Evolutionary conservation across 2,329 filamentous ascomycete genomes (phyloP).

Genomic region (Trichoderma sp.): DNA sequence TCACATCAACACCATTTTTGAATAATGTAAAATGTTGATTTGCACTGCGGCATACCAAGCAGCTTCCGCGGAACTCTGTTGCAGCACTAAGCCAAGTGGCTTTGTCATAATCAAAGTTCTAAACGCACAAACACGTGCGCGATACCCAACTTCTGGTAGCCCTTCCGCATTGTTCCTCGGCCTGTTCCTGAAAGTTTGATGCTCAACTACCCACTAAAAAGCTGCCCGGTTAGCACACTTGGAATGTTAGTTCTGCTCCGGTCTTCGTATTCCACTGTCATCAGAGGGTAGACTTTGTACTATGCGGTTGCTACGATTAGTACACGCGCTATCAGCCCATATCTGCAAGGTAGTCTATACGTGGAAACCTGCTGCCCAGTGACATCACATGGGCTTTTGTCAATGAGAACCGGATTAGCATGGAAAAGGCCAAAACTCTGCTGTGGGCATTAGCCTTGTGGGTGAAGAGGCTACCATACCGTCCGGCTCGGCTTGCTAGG

Average conservation of each 20-base stretch:
- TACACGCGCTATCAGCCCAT: neutral
- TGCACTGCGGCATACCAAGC: neutral
- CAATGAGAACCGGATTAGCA: neutral
- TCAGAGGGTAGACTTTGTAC: neutral
- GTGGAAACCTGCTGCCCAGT: neutral
- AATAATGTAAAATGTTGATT: neutral
- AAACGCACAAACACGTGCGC: neutral
- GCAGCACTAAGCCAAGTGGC: neutral
- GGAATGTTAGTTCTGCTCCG: neutral
- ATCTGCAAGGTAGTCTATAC: neutral
- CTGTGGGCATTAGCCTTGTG: neutral
- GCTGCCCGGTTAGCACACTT: neutral
- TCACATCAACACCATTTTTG: neutral
- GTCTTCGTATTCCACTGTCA: neutral
- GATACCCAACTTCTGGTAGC: neutral
- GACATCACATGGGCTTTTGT: neutral
- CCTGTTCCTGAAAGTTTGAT: conserved; percentile 19
- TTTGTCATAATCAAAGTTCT: neutral
- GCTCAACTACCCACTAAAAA: conserved; percentile 5
- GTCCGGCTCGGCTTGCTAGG: conserved; percentile 6
- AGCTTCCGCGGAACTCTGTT: conserved; percentile 11
- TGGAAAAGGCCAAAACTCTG: neutral
- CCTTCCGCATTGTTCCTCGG: conserved; percentile 11
- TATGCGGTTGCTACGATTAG: neutral
- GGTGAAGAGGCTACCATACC: neutral